Evolutionary conservation across 768 basidiomycete genomes (phyloP).

Genomic region (Auricularia sp.): DNA sequence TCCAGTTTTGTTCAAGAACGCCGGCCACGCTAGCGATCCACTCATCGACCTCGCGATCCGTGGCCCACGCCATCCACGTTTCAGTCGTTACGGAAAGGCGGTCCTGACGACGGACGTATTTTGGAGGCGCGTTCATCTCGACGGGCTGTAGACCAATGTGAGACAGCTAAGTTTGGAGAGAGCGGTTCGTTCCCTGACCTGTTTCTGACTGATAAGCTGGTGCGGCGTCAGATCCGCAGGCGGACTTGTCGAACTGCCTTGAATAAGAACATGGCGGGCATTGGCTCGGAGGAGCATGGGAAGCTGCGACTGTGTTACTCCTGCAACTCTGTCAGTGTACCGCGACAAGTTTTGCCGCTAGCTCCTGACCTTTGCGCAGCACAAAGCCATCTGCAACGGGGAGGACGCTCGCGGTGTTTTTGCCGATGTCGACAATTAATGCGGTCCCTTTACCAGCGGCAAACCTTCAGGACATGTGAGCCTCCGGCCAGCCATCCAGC

Average conservation of each 20-base stretch:
- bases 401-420: slow-evolving; percentile 80
- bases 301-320: slow-evolving; percentile 64
- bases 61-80: slow-evolving; percentile 74
- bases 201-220: slow-evolving; percentile 81
- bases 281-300: slow-evolving; percentile 76
- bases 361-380: slow-evolving; percentile 69
- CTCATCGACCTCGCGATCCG: slow-evolving; percentile 77
- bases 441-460: slow-evolving; percentile 97
- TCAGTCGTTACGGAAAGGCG: slow-evolving; percentile 62
- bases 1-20: slow-evolving; percentile 80
- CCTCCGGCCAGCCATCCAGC: slow-evolving; percentile 10
- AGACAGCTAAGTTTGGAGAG: slow-evolving; percentile 8
- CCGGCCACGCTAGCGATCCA: slow-evolving; percentile 87
- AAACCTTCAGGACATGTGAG: slow-evolving; percentile 47
- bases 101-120: slow-evolving; percentile 66
- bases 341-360: background rate
- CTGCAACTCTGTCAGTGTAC: slow-evolving; percentile 28
- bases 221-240: slow-evolving; percentile 70
- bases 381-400: slow-evolving; percentile 98
- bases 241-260: slow-evolving; percentile 37
- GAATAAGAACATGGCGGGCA: slow-evolving; percentile 55
- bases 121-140: slow-evolving; percentile 54
- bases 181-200: slow-evolving; percentile 27
- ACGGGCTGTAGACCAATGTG: slow-evolving; percentile 45
- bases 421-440: slow-evolving; percentile 88